These are phyloP conservation scores for Condylostoma magnum DNA, from an alignment of 169 alveolate species.

Conservation along the genomic window DNA sequence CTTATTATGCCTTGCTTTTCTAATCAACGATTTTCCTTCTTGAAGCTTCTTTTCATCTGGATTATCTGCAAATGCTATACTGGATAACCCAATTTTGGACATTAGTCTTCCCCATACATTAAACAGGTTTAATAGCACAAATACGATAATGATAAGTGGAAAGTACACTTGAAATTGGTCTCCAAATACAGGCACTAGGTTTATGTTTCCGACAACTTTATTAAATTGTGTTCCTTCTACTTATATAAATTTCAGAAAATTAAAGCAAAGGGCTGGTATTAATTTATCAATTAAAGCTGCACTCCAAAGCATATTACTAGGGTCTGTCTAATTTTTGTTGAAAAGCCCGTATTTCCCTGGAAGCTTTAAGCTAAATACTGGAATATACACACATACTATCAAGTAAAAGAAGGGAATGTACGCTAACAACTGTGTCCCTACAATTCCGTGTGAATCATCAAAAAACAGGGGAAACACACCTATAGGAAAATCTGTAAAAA, in stretches of 20 bases:
- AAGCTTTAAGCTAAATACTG: conserved; percentile 33
- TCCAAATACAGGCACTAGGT: conserved; percentile 31
- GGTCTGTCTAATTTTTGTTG: conserved; percentile 45
- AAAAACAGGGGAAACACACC: conserved; percentile 32
- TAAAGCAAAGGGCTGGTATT: conserved; percentile 30
- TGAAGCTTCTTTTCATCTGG: not conserved
- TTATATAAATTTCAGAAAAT: conserved; percentile 32
- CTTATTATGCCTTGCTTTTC: not conserved
- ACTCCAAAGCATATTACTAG: conserved; percentile 44
- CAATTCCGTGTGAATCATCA: not conserved
- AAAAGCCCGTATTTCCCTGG: conserved; percentile 44
- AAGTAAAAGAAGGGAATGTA: conserved; percentile 41
- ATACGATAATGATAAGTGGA: conserved; percentile 25
- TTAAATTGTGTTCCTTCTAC: conserved; percentile 37
- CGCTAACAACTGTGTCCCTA: conserved; percentile 16
- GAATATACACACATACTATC: conserved; percentile 35
- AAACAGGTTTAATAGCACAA: conserved; percentile 20
- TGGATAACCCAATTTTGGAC: conserved; percentile 2
- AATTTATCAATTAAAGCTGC: conserved; percentile 41
- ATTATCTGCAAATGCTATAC: not conserved
- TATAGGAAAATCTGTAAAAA: conserved; percentile 32
- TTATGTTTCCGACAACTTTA: conserved; percentile 44
- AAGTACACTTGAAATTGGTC: conserved; percentile 10
- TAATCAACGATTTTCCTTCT: conserved; percentile 5
- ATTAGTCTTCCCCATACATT: conserved; percentile 24